phyloP scores from a whole-genome alignment of 805 yeast genomes.

The Ogataea paraovalis region DNA sequence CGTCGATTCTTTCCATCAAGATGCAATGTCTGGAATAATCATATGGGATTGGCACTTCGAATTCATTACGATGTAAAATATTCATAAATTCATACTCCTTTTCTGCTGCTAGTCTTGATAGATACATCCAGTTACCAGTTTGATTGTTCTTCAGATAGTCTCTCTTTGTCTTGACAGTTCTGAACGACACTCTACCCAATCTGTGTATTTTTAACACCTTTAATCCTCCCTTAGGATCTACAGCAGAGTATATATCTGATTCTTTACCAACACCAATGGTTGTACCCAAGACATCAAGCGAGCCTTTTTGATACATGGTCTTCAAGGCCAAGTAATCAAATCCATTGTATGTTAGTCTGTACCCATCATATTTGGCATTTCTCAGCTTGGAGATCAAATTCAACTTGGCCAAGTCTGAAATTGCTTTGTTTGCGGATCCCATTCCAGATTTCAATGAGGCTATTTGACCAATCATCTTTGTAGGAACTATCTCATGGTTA shows the following conservation, averaged over 20 bases:
- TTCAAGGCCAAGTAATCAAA: conserved; percentile 89
- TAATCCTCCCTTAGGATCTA: conserved; percentile 57
- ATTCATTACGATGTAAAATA: conserved; percentile 67
- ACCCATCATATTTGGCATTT: conserved; percentile 95
- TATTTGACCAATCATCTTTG: conserved; percentile 71
- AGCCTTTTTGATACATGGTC: conserved; percentile 70
- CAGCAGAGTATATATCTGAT: conserved; percentile 86
- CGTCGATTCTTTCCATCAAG: conserved; percentile 85
- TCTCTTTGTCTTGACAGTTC: conserved; percentile 88
- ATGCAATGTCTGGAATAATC: conserved; percentile 91
- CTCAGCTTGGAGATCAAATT: conserved; percentile 72
- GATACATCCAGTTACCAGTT: conserved; percentile 87
- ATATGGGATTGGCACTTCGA: conserved; percentile 82
- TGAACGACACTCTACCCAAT: conserved; percentile 89
- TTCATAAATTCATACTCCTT: conserved; percentile 90
- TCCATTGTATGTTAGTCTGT: conserved; percentile 81
- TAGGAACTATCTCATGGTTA: conserved; percentile 94
- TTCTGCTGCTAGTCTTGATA: conserved; percentile 85
- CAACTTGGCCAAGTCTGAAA: conserved; percentile 83
- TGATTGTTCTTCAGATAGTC: conserved; percentile 78
- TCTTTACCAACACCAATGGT: conserved; percentile 97
- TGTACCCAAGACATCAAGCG: conserved; percentile 74
- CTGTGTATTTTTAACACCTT: conserved; percentile 87
- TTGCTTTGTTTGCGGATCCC: conserved; percentile 72
- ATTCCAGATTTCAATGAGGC: conserved; percentile 67